phyloP scores from a whole-genome alignment of 1,284 basidiomycete genomes.

The Vanrija sp. region DNA sequence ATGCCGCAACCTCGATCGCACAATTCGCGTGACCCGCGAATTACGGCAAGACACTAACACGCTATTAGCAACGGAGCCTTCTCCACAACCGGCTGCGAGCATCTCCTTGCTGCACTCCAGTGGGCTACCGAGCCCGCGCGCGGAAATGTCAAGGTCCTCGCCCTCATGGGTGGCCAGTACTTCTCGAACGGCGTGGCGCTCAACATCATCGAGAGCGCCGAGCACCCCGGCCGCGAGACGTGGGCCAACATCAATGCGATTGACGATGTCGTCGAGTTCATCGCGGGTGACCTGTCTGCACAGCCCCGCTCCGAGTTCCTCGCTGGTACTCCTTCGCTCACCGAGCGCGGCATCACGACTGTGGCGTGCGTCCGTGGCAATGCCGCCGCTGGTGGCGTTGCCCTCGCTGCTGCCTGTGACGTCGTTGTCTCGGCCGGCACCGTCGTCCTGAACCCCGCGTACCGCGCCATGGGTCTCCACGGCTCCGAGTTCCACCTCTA shows the following conservation, averaged over 20 bases:
- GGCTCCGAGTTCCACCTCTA: conserved; percentile 52
- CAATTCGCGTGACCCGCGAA: not conserved
- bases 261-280: conserved; percentile 48
- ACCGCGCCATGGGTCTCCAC: conserved; percentile 51
- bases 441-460: conserved; percentile 52
- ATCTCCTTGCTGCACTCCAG: conserved; percentile 44
- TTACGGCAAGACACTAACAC: not conserved
- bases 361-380: conserved; percentile 51
- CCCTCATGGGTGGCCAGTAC: conserved; percentile 50
- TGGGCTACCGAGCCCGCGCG: conserved; percentile 42
- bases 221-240: conserved; percentile 48
- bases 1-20: not conserved
- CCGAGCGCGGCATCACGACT: conserved; percentile 49
- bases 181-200: conserved; percentile 54
- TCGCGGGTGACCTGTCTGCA: conserved; percentile 35
- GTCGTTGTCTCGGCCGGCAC: conserved; percentile 45
- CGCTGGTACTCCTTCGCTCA: conserved; percentile 34
- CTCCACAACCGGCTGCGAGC: conserved; percentile 49
- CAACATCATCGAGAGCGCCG: conserved; percentile 50
- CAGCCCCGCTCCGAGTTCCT: conserved; percentile 35
- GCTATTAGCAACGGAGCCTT: conserved; percentile 50
- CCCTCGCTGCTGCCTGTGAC: conserved; percentile 51
- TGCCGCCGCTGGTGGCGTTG: conserved; percentile 53
- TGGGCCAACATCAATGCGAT: conserved; percentile 54
- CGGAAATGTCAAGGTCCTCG: conserved; percentile 44